These are phyloP conservation scores for Nemania bipapillata DNA, from an alignment of 2,329 filamentous ascomycete genomes.

Conservation along the genomic window DNA sequence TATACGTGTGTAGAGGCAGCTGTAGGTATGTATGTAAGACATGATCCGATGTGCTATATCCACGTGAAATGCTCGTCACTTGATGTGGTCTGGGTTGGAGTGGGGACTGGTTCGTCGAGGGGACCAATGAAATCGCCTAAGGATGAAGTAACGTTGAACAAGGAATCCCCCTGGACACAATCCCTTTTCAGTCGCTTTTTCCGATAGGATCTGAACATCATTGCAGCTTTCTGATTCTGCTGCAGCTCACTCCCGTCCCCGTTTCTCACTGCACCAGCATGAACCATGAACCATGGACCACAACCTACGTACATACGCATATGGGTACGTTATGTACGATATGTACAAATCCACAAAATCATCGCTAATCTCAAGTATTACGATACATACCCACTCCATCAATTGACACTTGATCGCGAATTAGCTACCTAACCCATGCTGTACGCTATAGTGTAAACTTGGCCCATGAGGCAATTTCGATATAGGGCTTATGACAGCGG, in stretches of 20 bases:
- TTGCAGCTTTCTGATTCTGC: constrained; percentile 14
- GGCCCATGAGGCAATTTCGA: constrained; percentile 17
- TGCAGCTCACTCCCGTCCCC: constrained; percentile 3
- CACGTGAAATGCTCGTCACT: constrained; percentile 18
- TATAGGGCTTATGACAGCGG: constrained; percentile 1
- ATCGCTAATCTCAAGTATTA: too few relatives aligned
- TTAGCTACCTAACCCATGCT: not conserved
- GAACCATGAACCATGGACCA: not conserved
- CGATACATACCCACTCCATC: constrained; percentile 14
- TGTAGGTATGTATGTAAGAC: constrained; percentile 7
- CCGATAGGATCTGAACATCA: constrained; percentile 30
- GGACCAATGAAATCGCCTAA: not conserved
- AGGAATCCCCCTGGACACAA: constrained; percentile 25
- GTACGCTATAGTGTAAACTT: not conserved
- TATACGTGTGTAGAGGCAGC: not conserved
- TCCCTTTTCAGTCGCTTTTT: constrained; percentile 26
- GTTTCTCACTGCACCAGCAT: constrained; percentile 11
- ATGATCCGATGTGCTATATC: constrained; percentile 4
- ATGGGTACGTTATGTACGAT: too few relatives aligned
- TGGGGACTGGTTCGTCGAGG: not conserved
- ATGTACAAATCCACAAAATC: not conserved
- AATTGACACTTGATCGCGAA: constrained; percentile 5
- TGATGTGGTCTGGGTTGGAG: not conserved
- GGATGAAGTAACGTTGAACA: constrained; percentile 32
- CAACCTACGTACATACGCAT: not conserved